Percentiles rank a stretch among this genome's conserved stretches.
These are phyloP conservation scores for Aspergillus sp. DNA, from an alignment of 2,329 filamentous ascomycete species.

Conservation along the genomic window DNA sequence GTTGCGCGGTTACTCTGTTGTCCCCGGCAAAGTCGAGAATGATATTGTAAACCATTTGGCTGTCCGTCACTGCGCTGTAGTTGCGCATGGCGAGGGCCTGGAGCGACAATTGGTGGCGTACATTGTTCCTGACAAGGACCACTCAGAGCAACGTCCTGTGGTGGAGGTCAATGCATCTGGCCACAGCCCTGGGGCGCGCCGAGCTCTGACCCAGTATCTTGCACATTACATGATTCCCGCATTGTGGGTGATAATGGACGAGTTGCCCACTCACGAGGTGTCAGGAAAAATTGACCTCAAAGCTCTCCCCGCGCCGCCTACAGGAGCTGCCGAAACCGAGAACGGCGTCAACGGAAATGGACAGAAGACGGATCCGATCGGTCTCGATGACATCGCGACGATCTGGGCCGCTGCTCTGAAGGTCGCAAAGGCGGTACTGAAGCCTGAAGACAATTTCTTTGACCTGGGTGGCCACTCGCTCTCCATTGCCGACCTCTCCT, in stretches of 20 bases:
- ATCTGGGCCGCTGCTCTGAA: constrained; percentile 74
- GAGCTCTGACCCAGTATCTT: constrained; percentile 66
- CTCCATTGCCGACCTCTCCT: constrained; percentile 76
- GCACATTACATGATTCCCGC: constrained; percentile 85
- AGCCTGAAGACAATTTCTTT: constrained; percentile 76
- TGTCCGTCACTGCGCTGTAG: constrained; percentile 72
- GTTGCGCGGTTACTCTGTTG: constrained; percentile 76
- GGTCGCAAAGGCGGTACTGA: constrained; percentile 65
- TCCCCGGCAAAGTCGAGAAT: constrained; percentile 76
- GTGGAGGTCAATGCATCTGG: constrained; percentile 72
- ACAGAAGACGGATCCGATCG: constrained; percentile 65
- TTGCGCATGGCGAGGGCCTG: constrained; percentile 75
- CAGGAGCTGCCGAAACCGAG: background rate
- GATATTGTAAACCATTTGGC: constrained; percentile 71
- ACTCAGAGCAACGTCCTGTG: constrained; percentile 59
- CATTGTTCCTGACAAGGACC: constrained; percentile 69
- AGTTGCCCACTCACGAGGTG: constrained; percentile 74
- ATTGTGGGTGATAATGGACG: constrained; percentile 74
- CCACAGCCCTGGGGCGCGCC: constrained; percentile 71
- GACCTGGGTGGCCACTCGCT: constrained; percentile 80
- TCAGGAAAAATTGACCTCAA: constrained; percentile 80
- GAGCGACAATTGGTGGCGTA: constrained; percentile 78
- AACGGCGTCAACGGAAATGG: constrained; percentile 52
- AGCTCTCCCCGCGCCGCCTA: constrained; percentile 66
- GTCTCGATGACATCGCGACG: constrained; percentile 68